Base-by-base conservation (phyloP, 257 asterid species). In the Solanum lignicaule region DNA sequence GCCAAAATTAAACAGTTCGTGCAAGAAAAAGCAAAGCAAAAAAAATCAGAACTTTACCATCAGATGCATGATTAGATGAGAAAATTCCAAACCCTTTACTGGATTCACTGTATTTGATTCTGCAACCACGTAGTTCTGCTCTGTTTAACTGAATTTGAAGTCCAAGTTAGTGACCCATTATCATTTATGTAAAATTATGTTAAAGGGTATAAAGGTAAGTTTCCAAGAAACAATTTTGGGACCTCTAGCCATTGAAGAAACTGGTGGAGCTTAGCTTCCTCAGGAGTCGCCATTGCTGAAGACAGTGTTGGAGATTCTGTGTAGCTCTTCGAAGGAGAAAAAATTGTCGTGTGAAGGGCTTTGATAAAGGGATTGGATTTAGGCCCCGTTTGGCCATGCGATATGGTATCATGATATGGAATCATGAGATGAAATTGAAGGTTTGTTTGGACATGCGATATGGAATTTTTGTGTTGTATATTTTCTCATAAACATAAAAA, bases 241-340 rank as follows among this genome's bases (percentile, higher is more conserved):
- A 94, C 98, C 96, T 93, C 87, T 68, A 94, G 94, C 99, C 98
- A 96, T 83, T 92, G 96, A 84, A 95, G 96, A 89, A 95, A 96
- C 65, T 74, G 89, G 89, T 94, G 90, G 79, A 96, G 98, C 92
- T 93, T 94, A 75, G 95, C 92, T 89, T 94, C 95, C 90, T 91
- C 94, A 16, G 89, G 87, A 90, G 90, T 89, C 91, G 91, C 95
- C 98, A 94, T 96, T 92, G 91, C 41, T 9, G 14, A 46, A 29
- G 6, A 81, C 66, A 25, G 5, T 78, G 36, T 25, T 78, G n/a
- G 27, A 78, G 62, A 10, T 43, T 79, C 38, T 15, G 38, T 43
- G 66, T 27, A 1, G 31, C 38, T 25, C 14, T 41, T 41, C 65
- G 9, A 79, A 27, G 25, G 15, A 4, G 12, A 16, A 15, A 14